Base-by-base conservation (phyloP, 352 stramenopile genomes). In the Globisporangium middletonii region DNA sequence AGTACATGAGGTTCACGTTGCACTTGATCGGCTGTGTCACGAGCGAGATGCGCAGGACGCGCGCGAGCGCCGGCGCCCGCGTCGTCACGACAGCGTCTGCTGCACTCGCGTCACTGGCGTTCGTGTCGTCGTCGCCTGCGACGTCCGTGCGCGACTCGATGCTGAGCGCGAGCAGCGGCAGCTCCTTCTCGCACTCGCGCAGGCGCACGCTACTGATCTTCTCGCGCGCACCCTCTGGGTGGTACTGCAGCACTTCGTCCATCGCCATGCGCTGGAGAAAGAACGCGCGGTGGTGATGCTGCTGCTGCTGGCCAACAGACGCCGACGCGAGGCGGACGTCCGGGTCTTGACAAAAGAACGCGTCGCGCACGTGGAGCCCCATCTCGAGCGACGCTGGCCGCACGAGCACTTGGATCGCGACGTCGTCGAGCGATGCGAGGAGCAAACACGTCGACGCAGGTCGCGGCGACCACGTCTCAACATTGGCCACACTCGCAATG, bases 1-100 rank as follows among this genome's bases (percentile, higher is more conserved):
- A 59, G 54, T 89, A 89, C 52, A 84, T 80, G 50, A 92, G 44
- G 49, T 90, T 87, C 15, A 92, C 72, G 51, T 86, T 81, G 59
- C 77, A 90, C 62, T 88, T 88, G 57, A 94, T 85, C 1, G 82
- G 77, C 61, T 94, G 84, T 7, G 83, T 88, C 46, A 92, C 77
- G 4, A 94, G 71, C 16, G 71, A 87, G 12, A 94, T 61, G 4
- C 69, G 55, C 9, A 94, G 65, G 26, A 78, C 50, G 26, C 72
- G 64, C 12, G 62, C 59, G 19, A 59, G 23, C 26, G 38, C 54
- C n/a, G 52, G 46, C 2, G 51, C 41, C n/a, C 35, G 9, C 1
- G 16, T 55, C 38, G 58, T 19, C 27, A 50, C 59, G n/a, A 55
- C 28, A 27, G 46, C 37, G 13, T 45, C 48, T 27, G 52, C 35